phyloP scores from a whole-genome alignment of 2,329 filamentous ascomycete genomes.

The Sarocladium kiliense region DNA sequence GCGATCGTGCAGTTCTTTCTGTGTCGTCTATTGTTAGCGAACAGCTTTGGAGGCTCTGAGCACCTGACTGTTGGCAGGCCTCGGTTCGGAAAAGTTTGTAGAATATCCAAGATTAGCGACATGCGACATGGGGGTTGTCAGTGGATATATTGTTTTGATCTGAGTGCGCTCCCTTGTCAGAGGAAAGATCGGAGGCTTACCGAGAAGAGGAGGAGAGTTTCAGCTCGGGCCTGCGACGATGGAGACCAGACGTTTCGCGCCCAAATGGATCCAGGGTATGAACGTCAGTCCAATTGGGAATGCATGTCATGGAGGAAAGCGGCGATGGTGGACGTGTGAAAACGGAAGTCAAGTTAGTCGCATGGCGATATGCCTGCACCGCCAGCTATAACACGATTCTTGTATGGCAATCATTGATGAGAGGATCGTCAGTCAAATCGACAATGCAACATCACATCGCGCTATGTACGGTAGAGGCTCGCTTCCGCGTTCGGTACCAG shows the following conservation, averaged over 20 bases:
- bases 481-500: background rate
- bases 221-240: background rate
- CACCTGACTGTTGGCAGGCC: no score
- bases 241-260: no score
- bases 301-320: no score
- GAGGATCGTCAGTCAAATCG: background rate
- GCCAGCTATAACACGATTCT: background rate
- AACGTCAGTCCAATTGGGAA: no score
- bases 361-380: background rate
- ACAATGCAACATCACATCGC: background rate
- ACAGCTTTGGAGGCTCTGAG: no score
- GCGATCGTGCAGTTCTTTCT: no score
- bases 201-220: no score
- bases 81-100: background rate
- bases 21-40: no score
- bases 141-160: background rate
- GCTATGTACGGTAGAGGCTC: background rate
- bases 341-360: no score
- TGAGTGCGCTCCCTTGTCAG: background rate
- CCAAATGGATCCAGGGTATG: no score
- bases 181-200: no score
- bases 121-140: background rate
- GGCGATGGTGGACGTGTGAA: no score
- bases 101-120: background rate
- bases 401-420: conserved; percentile 2